Percentiles rank a stretch among this genome's conserved stretches.
Evolutionary conservation across 2,329 filamentous ascomycete genomes (phyloP).

Genomic region (Mycogone perniciosa): DNA sequence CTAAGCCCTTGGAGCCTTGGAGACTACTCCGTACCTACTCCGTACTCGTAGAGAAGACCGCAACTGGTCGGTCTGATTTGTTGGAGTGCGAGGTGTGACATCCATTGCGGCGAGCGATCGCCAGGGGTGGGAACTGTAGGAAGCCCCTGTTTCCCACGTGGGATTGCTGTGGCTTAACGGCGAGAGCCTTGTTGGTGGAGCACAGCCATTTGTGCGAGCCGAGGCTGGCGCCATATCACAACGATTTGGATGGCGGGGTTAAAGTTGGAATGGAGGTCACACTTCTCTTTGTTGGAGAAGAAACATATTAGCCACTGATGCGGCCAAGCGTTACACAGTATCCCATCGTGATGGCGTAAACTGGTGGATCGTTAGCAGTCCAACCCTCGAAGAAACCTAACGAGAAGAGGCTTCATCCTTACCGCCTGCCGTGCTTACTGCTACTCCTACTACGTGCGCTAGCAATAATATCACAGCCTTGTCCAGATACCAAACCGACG

Average conservation of each 20-base stretch:
- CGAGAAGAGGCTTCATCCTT: no score
- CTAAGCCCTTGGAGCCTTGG: no score
- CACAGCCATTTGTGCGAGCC: neutral
- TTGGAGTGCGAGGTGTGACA: conserved; percentile 7
- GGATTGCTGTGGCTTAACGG: conserved; percentile 8
- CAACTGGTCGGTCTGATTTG: neutral
- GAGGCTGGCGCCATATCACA: neutral
- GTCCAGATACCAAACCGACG: neutral
- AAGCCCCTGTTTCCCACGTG: conserved; percentile 12
- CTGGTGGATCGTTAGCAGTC: no score
- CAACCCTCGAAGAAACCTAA: no score
- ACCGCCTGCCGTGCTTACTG: no score
- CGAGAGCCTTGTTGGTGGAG: conserved; percentile 7
- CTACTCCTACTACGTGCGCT: no score
- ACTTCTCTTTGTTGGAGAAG: no score
- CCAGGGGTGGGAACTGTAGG: conserved; percentile 7
- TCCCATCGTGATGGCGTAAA: no score
- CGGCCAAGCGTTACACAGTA: no score
- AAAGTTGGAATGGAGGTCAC: neutral
- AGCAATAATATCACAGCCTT: neutral
- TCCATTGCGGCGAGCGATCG: conserved; percentile 11
- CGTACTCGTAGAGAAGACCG: no score
- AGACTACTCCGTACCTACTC: no score
- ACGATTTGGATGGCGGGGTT: neutral
- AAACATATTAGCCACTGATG: no score